A percentile compares a stretch with the other conserved stretches of the same genome.
phyloP scores from a whole-genome alignment of 2,329 filamentous ascomycete species.

The Trichoderma simmonsii region DNA sequence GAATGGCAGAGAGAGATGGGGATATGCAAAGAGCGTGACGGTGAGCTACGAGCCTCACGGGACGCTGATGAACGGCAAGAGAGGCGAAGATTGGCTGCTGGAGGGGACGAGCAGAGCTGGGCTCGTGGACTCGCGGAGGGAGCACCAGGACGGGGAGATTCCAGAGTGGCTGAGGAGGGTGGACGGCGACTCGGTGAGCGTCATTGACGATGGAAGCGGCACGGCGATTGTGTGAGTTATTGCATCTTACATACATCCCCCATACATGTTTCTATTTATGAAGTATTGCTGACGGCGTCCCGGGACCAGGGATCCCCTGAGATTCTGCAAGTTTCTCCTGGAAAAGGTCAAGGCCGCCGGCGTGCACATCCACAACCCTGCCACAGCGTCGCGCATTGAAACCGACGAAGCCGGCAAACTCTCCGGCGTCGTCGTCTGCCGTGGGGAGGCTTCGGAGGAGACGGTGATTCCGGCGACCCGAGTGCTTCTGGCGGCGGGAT shows the following conservation, averaged over 20 bases:
- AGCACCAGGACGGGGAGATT: slow-evolving; percentile 32
- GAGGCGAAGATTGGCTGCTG: slow-evolving; percentile 63
- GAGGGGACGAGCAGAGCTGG: slow-evolving; percentile 62
- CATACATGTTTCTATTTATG: not conserved
- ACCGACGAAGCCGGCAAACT: slow-evolving; percentile 50
- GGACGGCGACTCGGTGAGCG: slow-evolving; percentile 54
- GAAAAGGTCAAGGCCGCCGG: slow-evolving; percentile 54
- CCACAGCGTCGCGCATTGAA: slow-evolving; percentile 50
- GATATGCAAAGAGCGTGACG: slow-evolving; percentile 53
- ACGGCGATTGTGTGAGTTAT: slow-evolving; percentile 62
- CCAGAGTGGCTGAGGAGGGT: slow-evolving; percentile 36
- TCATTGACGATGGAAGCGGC: slow-evolving; percentile 58
- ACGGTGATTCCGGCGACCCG: slow-evolving; percentile 59
- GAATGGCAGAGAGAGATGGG: slow-evolving; percentile 53
- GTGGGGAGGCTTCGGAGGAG: slow-evolving; percentile 42
- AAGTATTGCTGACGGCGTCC: not conserved
- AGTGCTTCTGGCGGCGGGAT: slow-evolving; percentile 65
- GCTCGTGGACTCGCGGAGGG: slow-evolving; percentile 37
- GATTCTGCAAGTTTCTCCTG: slow-evolving; percentile 64
- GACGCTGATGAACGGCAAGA: slow-evolving; percentile 36
- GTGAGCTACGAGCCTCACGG: slow-evolving; percentile 46
- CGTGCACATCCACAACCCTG: slow-evolving; percentile 64
- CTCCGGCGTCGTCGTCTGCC: slow-evolving; percentile 49
- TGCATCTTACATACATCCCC: not conserved
- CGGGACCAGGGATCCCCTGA: slow-evolving; percentile 58